These are phyloP conservation scores for Potentilla sterilis DNA, from an alignment of 306 rosid genomes.

Conservation along the genomic window DNA sequence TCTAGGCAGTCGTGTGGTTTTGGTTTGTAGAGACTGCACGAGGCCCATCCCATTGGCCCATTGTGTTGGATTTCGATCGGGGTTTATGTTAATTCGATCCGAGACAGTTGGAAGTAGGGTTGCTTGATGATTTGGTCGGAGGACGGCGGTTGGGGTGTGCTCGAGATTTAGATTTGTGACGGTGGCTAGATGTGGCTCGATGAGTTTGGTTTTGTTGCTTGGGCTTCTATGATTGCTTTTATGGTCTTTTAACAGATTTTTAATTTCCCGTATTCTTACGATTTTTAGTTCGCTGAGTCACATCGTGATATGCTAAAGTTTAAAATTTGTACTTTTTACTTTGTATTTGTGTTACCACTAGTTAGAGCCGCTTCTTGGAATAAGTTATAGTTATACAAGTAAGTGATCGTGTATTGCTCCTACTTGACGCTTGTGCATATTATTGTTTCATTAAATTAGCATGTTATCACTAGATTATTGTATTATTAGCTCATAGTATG, in stretches of 20 bases:
- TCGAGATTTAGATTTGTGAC: neutral
- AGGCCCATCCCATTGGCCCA: neutral
- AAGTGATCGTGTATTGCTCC: neutral
- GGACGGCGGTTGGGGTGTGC: neutral
- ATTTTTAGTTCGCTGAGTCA: no score
- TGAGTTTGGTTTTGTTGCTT: neutral
- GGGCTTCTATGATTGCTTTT: no score
- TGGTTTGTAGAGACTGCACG: neutral
- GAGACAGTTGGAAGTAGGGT: neutral
- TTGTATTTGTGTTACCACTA: neutral
- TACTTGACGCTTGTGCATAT: neutral
- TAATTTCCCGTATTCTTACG: neutral
- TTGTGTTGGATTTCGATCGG: neutral
- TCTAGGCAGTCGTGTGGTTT: no score
- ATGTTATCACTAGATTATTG: neutral
- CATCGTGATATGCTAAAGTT: neutral
- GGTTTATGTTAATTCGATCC: neutral
- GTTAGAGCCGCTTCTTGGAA: neutral
- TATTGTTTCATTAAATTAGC: neutral
- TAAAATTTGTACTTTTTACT: neutral
- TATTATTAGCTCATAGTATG: neutral
- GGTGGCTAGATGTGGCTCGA: neutral
- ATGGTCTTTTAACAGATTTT: neutral
- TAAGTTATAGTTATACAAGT: no score
- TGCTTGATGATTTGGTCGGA: neutral